Percentiles rank a stretch among this genome's conserved stretches.
Evolutionary conservation across 2,329 filamentous ascomycete genomes (phyloP).

Genomic region (Aureobasidium sp.): DNA sequence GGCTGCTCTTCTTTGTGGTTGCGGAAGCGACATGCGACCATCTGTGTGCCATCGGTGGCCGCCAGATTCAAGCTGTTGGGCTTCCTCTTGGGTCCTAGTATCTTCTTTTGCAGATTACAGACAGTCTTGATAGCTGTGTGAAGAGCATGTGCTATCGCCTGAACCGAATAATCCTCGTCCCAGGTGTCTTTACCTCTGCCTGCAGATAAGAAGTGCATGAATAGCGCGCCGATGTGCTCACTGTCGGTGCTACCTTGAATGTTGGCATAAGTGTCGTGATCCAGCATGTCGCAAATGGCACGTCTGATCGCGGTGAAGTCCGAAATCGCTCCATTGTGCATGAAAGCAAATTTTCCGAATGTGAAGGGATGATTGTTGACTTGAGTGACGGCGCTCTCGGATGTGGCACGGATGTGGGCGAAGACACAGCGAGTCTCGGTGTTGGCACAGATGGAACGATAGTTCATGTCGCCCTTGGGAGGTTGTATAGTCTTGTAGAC

Average conservation of each 20-base stretch:
- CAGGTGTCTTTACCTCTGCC: slow-evolving; percentile 33
- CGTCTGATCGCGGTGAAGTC: slow-evolving; percentile 43
- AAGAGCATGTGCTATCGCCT: slow-evolving; percentile 41
- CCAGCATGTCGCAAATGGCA: slow-evolving; percentile 39
- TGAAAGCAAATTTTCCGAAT: slow-evolving; percentile 48
- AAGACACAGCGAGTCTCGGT: slow-evolving; percentile 45
- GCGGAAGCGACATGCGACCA: slow-evolving; percentile 47
- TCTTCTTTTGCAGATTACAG: slow-evolving; percentile 39
- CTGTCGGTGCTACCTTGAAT: slow-evolving; percentile 48
- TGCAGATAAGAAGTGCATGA: slow-evolving; percentile 41
- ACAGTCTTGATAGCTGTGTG: slow-evolving; percentile 37
- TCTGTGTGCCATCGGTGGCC: slow-evolving; percentile 43
- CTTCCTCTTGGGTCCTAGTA: slow-evolving; percentile 34
- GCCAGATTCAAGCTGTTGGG: slow-evolving; percentile 49
- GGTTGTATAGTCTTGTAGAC: slow-evolving; percentile 48
- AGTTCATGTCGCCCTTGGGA: slow-evolving; percentile 48
- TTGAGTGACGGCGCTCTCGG: slow-evolving; percentile 41
- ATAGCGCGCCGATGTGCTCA: slow-evolving; percentile 46
- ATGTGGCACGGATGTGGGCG: slow-evolving; percentile 48
- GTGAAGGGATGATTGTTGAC: slow-evolving; percentile 51
- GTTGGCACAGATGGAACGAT: slow-evolving; percentile 46
- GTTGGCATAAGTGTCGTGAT: slow-evolving; percentile 42
- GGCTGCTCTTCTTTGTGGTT: slow-evolving; percentile 48
- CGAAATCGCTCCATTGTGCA: slow-evolving; percentile 50
- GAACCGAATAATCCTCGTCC: slow-evolving; percentile 37